Evolutionary conservation across 768 basidiomycete species (phyloP).

Genomic region (Serendipita sp.): DNA sequence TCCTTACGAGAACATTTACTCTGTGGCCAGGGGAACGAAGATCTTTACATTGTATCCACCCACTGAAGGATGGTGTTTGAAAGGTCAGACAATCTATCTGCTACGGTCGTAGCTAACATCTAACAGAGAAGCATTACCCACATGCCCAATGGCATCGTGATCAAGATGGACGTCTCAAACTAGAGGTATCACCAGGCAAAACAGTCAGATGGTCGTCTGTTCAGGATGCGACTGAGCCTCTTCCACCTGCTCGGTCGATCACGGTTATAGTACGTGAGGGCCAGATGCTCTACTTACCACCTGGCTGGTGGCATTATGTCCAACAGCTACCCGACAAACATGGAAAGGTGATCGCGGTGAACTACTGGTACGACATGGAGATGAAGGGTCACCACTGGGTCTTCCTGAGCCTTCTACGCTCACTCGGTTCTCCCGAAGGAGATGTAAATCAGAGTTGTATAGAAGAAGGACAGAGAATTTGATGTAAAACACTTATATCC

Average conservation of each 20-base stretch:
- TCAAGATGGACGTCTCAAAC: conserved; percentile 17
- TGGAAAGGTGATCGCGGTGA: conserved; percentile 39
- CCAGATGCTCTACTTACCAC: conserved; percentile 77
- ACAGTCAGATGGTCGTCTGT: conserved; percentile 74
- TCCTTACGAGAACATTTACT: conserved; percentile 90
- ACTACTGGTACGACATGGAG: conserved; percentile 85
- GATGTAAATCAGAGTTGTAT: background rate
- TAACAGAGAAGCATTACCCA: conserved; percentile 41
- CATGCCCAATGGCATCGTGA: conserved; percentile 47
- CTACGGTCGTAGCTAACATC: conserved; percentile 4
- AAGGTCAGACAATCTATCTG: conserved; percentile 36
- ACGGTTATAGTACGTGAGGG: conserved; percentile 50
- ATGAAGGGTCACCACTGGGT: conserved; percentile 57
- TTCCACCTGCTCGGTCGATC: conserved; percentile 42
- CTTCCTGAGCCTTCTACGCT: conserved; percentile 42
- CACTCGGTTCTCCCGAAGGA: background rate
- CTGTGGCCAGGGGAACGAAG: conserved; percentile 69
- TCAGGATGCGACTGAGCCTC: conserved; percentile 34
- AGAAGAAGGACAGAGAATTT: background rate
- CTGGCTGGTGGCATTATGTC: conserved; percentile 90
- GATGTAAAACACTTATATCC: background rate
- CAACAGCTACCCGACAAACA: conserved; percentile 46
- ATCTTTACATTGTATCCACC: conserved; percentile 78
- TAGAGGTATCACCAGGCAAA: conserved; percentile 16
- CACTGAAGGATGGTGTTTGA: conserved; percentile 69